These are phyloP conservation scores for Calocera viscosa DNA, from an alignment of 768 basidiomycete genomes.

Conservation along the genomic window DNA sequence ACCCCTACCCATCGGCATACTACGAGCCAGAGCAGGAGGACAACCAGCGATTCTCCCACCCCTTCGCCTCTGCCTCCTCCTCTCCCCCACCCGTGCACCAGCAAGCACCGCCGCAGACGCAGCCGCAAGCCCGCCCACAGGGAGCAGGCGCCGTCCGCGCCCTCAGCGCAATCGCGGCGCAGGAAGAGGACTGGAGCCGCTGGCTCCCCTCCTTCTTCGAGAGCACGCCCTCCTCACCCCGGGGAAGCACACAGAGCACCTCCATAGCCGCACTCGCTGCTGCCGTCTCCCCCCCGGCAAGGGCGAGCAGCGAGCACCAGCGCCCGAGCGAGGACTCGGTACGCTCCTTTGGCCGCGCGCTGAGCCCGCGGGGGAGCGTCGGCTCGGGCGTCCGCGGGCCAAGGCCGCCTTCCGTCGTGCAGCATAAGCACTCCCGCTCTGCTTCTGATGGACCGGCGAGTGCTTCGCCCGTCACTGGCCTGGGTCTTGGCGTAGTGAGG, in stretches of 20 bases:
- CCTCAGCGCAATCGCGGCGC: neutral
- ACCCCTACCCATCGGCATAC: neutral
- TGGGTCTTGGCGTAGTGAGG: too few relatives aligned
- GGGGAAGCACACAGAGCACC: neutral
- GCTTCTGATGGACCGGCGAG: neutral
- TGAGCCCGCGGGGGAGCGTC: neutral
- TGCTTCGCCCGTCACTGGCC: too few relatives aligned
- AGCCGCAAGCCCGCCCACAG: neutral
- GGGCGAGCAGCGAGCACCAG: neutral
- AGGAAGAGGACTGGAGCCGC: constrained; percentile 5
- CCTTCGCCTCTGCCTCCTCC: neutral
- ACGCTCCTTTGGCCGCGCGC: neutral
- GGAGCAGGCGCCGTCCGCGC: neutral
- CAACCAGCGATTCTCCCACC: neutral
- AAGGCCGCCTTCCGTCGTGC: neutral
- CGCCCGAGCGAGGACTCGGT: neutral
- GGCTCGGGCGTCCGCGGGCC: neutral
- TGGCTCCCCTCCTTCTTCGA: neutral
- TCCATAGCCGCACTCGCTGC: neutral
- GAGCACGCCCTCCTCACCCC: neutral
- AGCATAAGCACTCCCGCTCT: neutral
- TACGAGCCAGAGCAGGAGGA: neutral
- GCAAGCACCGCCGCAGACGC: neutral
- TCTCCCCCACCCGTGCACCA: neutral
- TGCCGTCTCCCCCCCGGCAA: neutral